phyloP scores from a whole-genome alignment of 1,284 basidiomycete species.

The Takashimella koratensis region DNA sequence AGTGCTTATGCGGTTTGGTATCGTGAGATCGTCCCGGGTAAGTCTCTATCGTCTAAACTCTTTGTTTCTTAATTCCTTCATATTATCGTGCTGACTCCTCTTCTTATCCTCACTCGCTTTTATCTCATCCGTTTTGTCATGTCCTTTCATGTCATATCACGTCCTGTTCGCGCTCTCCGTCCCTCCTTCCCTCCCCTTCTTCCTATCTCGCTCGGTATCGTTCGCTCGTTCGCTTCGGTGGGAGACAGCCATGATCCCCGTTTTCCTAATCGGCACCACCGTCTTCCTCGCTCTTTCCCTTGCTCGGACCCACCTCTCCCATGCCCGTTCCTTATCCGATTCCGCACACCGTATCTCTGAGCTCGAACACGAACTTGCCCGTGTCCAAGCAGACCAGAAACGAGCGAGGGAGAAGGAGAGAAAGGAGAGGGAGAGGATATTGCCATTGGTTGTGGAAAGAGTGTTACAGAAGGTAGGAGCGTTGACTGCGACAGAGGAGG shows the following conservation, averaged over 20 bases:
- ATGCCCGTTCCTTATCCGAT: slow-evolving; percentile 38
- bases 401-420: slow-evolving; percentile 30
- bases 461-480: slow-evolving; percentile 43
- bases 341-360: slow-evolving; percentile 32
- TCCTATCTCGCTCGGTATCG: no score
- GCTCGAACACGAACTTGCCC: slow-evolving; percentile 39
- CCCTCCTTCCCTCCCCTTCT: background rate
- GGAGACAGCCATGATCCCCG: slow-evolving; percentile 49
- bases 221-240: no score
- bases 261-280: slow-evolving; percentile 45
- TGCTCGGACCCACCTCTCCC: slow-evolving; percentile 39
- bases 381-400: slow-evolving; percentile 25
- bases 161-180: background rate
- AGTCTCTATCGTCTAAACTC: slow-evolving; percentile 9
- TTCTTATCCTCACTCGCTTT: background rate
- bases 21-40: slow-evolving; percentile 41
- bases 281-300: slow-evolving; percentile 45
- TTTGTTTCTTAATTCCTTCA: background rate
- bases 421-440: slow-evolving; percentile 39
- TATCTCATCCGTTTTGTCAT: background rate
- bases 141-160: background rate
- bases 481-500: background rate
- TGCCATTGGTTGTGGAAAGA: slow-evolving; percentile 43
- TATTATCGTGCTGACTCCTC: background rate
- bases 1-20: slow-evolving; percentile 41